Evolutionary conservation across 148 eudicot species (phyloP).

Genomic region (Vaccinium corymbosum): DNA sequence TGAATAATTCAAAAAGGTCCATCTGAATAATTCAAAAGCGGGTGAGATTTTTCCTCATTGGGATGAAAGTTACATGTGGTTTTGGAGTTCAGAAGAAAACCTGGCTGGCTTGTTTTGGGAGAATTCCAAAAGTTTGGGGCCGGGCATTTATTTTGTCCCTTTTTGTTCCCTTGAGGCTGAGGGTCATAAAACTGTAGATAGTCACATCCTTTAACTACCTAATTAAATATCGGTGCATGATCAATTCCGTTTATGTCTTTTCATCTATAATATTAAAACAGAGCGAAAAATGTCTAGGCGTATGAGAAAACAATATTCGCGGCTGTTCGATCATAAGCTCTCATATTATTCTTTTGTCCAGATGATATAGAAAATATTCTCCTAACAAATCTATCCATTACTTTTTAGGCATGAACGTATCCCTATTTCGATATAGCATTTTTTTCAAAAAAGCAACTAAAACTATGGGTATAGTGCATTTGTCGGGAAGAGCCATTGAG

Average conservation of each 20-base stretch:
- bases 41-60: neutral
- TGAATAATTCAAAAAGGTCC: too few species aligned
- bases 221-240: neutral
- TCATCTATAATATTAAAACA: neutral
- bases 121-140: neutral
- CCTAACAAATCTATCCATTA: too few species aligned
- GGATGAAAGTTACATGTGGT: neutral
- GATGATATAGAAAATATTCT: too few species aligned
- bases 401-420: too few species aligned
- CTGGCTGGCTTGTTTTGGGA: slow-evolving; percentile 1
- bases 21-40: neutral
- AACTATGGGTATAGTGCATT: too few species aligned
- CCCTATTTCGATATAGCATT: too few species aligned
- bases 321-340: too few species aligned
- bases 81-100: neutral
- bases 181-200: neutral
- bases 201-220: neutral
- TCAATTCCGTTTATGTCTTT: neutral
- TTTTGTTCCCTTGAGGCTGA: neutral
- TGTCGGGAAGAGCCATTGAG: too few species aligned
- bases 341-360: too few species aligned
- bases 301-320: too few species aligned
- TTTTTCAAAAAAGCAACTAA: neutral
- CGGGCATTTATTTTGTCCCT: neutral
- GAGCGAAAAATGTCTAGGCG: too few species aligned